A percentile compares a stretch with the other conserved stretches of the same genome.
Evolutionary conservation across 495 filamentous ascomycete genomes (phyloP).

Genomic region (Parachaetomium inaequale): DNA sequence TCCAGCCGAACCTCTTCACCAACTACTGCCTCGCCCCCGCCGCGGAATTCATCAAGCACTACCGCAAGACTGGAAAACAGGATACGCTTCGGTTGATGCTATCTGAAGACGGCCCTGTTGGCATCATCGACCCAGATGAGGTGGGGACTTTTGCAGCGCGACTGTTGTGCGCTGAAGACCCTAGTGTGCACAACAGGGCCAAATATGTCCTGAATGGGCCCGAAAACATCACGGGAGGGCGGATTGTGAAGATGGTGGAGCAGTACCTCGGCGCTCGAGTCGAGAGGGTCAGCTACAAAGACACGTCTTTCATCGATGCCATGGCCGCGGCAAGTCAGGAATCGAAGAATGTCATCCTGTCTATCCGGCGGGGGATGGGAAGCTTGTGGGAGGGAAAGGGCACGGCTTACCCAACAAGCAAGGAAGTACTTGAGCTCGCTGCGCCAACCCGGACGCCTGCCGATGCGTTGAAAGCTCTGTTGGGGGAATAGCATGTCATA

Average conservation of each 20-base stretch:
- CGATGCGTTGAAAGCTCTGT: constrained; percentile 10
- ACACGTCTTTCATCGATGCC: constrained; percentile 35
- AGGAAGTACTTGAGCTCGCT: constrained; percentile 23
- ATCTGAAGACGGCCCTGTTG: constrained; percentile 37
- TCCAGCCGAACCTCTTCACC: constrained; percentile 44
- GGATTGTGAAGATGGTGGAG: constrained; percentile 43
- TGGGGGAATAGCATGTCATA: constrained; percentile 9
- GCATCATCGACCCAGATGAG: constrained; percentile 38
- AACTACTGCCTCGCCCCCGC: constrained; percentile 26
- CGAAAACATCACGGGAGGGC: constrained; percentile 39
- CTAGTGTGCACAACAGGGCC: constrained; percentile 35
- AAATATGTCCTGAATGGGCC: constrained; percentile 47
- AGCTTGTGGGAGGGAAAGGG: constrained; percentile 33
- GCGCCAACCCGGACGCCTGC: constrained; percentile 17
- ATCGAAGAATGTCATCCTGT: constrained; percentile 22
- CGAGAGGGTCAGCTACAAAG: constrained; percentile 38
- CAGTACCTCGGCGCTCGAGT: constrained; percentile 36
- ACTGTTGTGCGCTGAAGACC: constrained; percentile 37
- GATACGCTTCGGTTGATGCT: constrained; percentile 24
- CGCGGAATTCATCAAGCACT: constrained; percentile 32
- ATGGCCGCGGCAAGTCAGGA: constrained; percentile 21
- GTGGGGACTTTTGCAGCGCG: constrained; percentile 42
- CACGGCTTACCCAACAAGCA: constrained; percentile 37
- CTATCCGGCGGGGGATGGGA: constrained; percentile 26
- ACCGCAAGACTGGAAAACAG: constrained; percentile 41